Conservation (phyloP, 352 stramenopile genomes). For the Pythium apleroticum region DNA sequence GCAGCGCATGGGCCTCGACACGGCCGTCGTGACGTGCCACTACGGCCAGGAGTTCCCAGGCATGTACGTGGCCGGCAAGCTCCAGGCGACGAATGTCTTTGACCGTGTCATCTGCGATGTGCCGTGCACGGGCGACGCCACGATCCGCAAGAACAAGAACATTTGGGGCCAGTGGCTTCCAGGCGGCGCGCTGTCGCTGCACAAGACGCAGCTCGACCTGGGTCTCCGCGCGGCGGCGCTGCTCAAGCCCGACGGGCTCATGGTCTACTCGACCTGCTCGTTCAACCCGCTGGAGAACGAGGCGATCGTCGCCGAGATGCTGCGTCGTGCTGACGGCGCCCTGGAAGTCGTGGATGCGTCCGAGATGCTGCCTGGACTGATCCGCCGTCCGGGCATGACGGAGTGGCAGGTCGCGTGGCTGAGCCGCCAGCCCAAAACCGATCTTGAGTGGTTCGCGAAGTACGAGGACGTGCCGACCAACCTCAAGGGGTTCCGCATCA, state of each 20-base stretch:
- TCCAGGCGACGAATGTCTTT: slow-evolving; percentile 80
- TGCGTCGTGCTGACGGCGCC: slow-evolving; percentile 84
- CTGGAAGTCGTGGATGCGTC: slow-evolving; percentile 89
- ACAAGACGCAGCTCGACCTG: slow-evolving; percentile 93
- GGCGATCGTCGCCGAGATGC: slow-evolving; percentile 93
- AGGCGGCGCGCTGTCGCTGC: slow-evolving; percentile 83
- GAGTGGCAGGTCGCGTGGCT: slow-evolving; percentile 71
- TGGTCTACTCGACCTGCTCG: slow-evolving; percentile 97
- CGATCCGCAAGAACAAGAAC: slow-evolving; percentile 95
- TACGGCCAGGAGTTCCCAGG: slow-evolving; percentile 93
- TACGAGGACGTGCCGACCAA: slow-evolving; percentile 57
- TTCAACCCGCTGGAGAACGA: slow-evolving; percentile 99
- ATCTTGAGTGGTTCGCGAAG: slow-evolving; percentile 50
- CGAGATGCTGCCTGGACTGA: slow-evolving; percentile 44
- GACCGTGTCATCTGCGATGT: slow-evolving; percentile 98
- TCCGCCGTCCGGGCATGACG: slow-evolving; percentile 45
- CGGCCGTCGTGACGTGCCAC: slow-evolving; percentile 91
- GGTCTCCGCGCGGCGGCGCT: slow-evolving; percentile 88
- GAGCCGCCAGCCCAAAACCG: slow-evolving; percentile 38
- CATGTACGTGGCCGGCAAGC: slow-evolving; percentile 48
- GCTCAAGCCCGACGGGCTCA: slow-evolving; percentile 85
- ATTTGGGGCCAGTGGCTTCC: slow-evolving; percentile 92
- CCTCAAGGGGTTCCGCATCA: slow-evolving; percentile 61
- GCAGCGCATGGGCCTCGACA: slow-evolving; percentile 65
- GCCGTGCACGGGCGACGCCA: slow-evolving; percentile 97